Percentiles rank a stretch among this genome's conserved stretches.
These are phyloP conservation scores for Scytalidium sp. DNA, from an alignment of 2,329 filamentous ascomycete species.

Conservation along the genomic window DNA sequence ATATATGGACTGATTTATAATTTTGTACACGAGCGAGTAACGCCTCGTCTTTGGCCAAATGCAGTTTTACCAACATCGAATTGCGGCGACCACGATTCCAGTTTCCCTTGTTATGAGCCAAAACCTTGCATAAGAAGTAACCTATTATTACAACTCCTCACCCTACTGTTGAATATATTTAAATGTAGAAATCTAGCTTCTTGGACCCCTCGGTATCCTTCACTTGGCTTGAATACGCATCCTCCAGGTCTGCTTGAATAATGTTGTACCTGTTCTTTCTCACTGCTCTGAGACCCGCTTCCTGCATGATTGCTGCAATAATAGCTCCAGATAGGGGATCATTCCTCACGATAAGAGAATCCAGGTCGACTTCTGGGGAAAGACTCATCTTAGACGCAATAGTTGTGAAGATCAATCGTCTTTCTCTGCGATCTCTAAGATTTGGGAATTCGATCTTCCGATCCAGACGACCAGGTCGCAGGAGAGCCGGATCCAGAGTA, in stretches of 20 bases:
- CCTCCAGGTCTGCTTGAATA: slow-evolving; percentile 93
- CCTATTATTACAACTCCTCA: background rate
- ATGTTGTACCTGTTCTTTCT: slow-evolving; percentile 99
- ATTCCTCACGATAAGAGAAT: slow-evolving; percentile 94
- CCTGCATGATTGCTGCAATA: slow-evolving; percentile 99
- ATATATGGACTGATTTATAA: background rate
- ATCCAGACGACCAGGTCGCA: slow-evolving; percentile 92
- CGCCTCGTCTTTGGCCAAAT: background rate
- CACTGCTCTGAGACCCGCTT: slow-evolving; percentile 89
- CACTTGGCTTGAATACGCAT: slow-evolving; percentile 95
- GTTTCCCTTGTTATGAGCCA: background rate
- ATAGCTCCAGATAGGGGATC: slow-evolving; percentile 90
- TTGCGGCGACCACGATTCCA: background rate
- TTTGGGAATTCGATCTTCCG: slow-evolving; percentile 99
- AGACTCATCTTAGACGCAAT: slow-evolving; percentile 97
- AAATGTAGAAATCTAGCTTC: background rate
- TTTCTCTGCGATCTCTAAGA: slow-evolving; percentile 87
- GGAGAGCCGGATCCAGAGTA: slow-evolving; percentile 89
- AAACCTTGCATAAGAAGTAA: background rate
- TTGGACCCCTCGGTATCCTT: slow-evolving; percentile 44
- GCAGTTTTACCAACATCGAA: background rate
- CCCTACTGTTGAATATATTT: background rate
- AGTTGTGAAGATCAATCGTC: slow-evolving; percentile 95
- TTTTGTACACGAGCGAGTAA: background rate
- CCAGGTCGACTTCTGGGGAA: slow-evolving; percentile 92